phyloP scores from a whole-genome alignment of 1,139 yeast genomes.

The Geotrichum candidum region DNA sequence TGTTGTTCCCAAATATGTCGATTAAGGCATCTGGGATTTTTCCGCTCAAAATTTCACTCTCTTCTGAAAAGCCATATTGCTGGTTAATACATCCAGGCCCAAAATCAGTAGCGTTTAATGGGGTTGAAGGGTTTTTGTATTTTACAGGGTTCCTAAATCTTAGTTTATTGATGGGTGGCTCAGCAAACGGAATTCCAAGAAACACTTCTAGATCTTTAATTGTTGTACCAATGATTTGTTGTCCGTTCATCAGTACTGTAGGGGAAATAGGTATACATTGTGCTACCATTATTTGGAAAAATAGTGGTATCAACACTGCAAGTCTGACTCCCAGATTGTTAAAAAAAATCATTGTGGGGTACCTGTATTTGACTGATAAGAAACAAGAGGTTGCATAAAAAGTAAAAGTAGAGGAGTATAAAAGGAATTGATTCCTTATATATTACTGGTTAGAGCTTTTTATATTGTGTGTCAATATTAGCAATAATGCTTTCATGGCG shows the following conservation, averaged over 20 bases:
- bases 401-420: no score
- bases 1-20: neutral
- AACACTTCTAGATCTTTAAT: slow-evolving; percentile 15
- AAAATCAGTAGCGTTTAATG: neutral
- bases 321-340: neutral
- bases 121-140: neutral
- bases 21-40: neutral
- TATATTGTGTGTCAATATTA: no score
- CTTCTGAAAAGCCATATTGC: neutral
- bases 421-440: no score
- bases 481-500: no score
- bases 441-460: no score
- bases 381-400: no score
- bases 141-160: slow-evolving; percentile 15
- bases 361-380: no score
- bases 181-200: slow-evolving; percentile 18
- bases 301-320: neutral
- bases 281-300: neutral
- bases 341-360: neutral
- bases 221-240: slow-evolving; percentile 4
- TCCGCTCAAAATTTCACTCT: neutral
- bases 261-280: neutral
- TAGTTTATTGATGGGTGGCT: slow-evolving; percentile 17
- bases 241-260: neutral
- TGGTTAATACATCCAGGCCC: slow-evolving; percentile 1